A percentile compares a stretch with the other conserved stretches of the same genome.
Evolutionary conservation across 1,284 basidiomycete species (phyloP).

Genomic region (Ustilago trichophora): DNA sequence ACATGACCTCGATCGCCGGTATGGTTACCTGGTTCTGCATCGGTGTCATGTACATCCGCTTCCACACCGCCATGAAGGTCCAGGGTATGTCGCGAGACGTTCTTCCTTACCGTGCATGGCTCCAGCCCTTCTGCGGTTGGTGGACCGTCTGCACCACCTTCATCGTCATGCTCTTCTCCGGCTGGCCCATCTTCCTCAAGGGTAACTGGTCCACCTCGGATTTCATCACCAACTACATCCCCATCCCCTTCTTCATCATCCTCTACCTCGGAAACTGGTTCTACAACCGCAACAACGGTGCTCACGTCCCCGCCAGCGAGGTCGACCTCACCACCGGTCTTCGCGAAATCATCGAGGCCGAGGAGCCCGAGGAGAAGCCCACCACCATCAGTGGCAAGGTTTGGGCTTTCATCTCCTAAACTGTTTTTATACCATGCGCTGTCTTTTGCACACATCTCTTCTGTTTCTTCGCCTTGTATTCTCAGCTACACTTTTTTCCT

Average conservation of each 20-base stretch:
- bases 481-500: constrained; percentile 1
- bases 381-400: constrained; percentile 45
- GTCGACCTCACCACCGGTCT: constrained; percentile 72
- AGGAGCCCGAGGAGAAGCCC: constrained; percentile 39
- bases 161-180: constrained; percentile 66
- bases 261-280: constrained; percentile 74
- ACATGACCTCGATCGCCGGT: constrained; percentile 75
- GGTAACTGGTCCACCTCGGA: constrained; percentile 68
- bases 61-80: constrained; percentile 74
- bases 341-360: constrained; percentile 56
- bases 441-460: not conserved
- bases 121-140: constrained; percentile 63
- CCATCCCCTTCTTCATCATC: constrained; percentile 78
- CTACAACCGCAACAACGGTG: constrained; percentile 68
- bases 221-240: constrained; percentile 82
- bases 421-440: not conserved
- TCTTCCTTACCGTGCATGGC: constrained; percentile 69
- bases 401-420: constrained; percentile 43
- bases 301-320: constrained; percentile 54
- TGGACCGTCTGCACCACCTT: constrained; percentile 42
- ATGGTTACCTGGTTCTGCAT: constrained; percentile 87
- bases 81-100: constrained; percentile 73
- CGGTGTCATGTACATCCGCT: constrained; percentile 78
- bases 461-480: constrained; percentile 9
- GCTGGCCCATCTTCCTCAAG: constrained; percentile 64